Evolutionary conservation across 768 basidiomycete species (phyloP).

Genomic region (Tricholoma terreum): DNA sequence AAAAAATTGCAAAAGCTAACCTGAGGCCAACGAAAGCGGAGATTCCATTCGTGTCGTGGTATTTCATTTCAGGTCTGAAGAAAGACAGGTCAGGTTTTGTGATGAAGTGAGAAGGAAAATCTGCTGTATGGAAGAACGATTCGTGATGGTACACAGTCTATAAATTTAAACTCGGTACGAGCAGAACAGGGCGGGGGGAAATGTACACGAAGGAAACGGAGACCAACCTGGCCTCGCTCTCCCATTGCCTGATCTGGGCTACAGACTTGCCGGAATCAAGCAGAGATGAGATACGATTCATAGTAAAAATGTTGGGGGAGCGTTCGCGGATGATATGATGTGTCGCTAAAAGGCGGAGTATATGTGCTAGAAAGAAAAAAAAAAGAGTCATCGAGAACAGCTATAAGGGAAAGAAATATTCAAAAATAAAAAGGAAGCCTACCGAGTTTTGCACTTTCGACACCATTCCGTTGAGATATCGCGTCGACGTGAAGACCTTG

Average conservation of each 20-base stretch:
- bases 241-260: constrained; percentile 39
- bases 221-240: constrained; percentile 38
- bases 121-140: too few relatives aligned
- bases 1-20: constrained; percentile 34
- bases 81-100: background rate
- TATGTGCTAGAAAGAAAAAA: constrained; percentile 49
- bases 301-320: constrained; percentile 67
- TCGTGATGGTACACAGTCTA: too few relatives aligned
- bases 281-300: constrained; percentile 66
- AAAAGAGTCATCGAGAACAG: background rate
- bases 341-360: constrained; percentile 72
- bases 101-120: too few relatives aligned
- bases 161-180: too few relatives aligned
- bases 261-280: constrained; percentile 65
- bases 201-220: too few relatives aligned
- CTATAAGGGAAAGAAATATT: background rate
- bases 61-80: constrained; percentile 59
- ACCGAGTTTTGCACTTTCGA: constrained; percentile 54
- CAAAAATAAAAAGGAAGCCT: constrained; percentile 2
- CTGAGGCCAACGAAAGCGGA: constrained; percentile 69
- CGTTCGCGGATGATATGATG: constrained; percentile 74
- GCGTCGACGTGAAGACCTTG: constrained; percentile 46
- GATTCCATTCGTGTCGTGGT: constrained; percentile 60
- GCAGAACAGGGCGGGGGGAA: too few relatives aligned
- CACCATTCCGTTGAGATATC: constrained; percentile 43